phyloP scores from a whole-genome alignment of 2,329 filamentous ascomycete genomes.

The Ascochyta viciae-villosae region DNA sequence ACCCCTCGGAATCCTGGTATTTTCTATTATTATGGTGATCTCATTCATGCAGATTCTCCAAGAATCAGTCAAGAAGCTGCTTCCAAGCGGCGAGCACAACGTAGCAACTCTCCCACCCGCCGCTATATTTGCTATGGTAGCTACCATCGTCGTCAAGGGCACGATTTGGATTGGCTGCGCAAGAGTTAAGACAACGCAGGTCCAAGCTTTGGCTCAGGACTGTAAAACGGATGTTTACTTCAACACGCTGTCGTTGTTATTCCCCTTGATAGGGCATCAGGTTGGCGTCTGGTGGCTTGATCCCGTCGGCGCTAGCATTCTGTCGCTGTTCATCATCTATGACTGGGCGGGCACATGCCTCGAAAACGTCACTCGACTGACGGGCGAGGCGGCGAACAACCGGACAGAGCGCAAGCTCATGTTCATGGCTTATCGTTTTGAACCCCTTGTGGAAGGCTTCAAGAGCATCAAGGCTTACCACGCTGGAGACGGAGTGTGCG shows the following conservation, averaged over 20 bases:
- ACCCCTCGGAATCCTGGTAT: conserved; percentile 68
- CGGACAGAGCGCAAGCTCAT: conserved; percentile 63
- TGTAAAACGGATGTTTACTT: conserved; percentile 69
- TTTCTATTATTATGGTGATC: conserved; percentile 68
- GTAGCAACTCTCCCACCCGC: conserved; percentile 60
- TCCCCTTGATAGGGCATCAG: conserved; percentile 67
- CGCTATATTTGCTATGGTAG: conserved; percentile 64
- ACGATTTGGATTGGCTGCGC: conserved; percentile 67
- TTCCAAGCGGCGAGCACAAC: conserved; percentile 57
- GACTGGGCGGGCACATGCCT: conserved; percentile 71
- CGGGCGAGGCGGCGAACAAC: conserved; percentile 63
- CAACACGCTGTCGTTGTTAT: conserved; percentile 68
- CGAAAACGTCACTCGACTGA: conserved; percentile 65
- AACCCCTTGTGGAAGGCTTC: conserved; percentile 61
- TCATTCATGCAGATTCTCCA: conserved; percentile 68
- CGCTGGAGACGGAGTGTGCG: conserved; percentile 68
- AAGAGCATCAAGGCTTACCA: conserved; percentile 66
- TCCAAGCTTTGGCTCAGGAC: conserved; percentile 68
- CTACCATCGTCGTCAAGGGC: conserved; percentile 66
- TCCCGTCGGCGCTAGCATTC: conserved; percentile 65
- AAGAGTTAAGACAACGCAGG: conserved; percentile 68
- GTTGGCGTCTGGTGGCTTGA: conserved; percentile 72
- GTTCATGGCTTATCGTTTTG: conserved; percentile 66
- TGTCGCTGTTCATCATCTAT: conserved; percentile 72
- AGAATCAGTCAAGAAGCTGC: conserved; percentile 65